Conservation (phyloP, 805 yeast genomes). For the Spathaspora gorwiae region DNA sequence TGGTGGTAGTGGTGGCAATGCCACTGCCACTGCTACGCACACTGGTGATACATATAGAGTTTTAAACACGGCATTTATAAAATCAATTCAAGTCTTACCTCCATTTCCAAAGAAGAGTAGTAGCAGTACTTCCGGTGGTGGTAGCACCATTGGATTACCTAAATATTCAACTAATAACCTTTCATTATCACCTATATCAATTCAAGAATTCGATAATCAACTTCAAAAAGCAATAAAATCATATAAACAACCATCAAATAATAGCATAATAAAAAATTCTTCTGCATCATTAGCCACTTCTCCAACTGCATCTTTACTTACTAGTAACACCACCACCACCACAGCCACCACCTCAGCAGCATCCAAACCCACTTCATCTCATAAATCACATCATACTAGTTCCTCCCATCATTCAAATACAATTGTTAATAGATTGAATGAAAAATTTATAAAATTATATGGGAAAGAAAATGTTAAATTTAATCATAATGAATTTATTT, state of each 20-base stretch:
- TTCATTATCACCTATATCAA: conserved; percentile 1
- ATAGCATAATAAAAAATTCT: neutral
- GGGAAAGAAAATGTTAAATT: conserved; percentile 26
- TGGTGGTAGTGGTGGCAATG: no score
- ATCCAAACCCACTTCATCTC: conserved; percentile 8
- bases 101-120: conserved; percentile 28
- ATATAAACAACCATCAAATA: neutral
- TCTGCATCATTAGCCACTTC: neutral
- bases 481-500: conserved; percentile 28
- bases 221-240: neutral
- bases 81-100: conserved; percentile 40
- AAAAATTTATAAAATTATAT: conserved; percentile 14
- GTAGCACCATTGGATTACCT: neutral
- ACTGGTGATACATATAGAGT: conserved; percentile 38
- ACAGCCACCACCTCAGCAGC: neutral
- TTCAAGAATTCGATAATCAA: neutral
- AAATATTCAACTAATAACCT: conserved; percentile 3
- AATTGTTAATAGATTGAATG: conserved; percentile 10
- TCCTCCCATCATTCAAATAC: neutral
- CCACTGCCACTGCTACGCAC: neutral
- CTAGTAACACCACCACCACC: neutral
- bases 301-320: neutral
- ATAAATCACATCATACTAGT: neutral
- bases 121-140: neutral
- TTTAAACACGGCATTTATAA: conserved; percentile 55